Percentiles rank a stretch among this genome's conserved stretches.
Conservation (phyloP, 345 rosid genomes). For the Euphorbia lathyris region DNA sequence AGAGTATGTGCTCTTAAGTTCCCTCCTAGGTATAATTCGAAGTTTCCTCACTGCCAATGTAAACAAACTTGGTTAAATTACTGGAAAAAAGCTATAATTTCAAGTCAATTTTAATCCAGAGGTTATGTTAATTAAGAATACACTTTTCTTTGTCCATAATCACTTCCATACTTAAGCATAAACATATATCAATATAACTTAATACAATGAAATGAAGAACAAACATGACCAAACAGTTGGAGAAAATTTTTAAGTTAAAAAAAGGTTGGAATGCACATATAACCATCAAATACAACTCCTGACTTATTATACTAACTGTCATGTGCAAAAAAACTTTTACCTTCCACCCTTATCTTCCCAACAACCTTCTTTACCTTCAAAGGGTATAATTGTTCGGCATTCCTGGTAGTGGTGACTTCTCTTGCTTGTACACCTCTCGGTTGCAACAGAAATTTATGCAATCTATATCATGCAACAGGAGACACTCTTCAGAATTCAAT, state of each 20-base stretch:
- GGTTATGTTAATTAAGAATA: not conserved
- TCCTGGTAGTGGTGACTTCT: slow-evolving; percentile 41
- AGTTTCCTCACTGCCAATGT: slow-evolving; percentile 63
- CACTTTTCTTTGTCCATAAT: not conserved
- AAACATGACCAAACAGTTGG: not conserved
- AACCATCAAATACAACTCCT: not conserved
- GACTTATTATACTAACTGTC: not conserved
- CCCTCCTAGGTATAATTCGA: slow-evolving; percentile 68
- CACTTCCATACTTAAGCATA: not conserved
- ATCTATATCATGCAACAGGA: slow-evolving; percentile 32
- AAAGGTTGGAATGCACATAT: not conserved
- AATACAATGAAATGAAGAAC: not conserved
- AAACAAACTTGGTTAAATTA: slow-evolving; percentile 20
- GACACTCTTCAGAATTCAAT: slow-evolving; percentile 10
- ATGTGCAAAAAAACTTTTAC: slow-evolving; percentile 37
- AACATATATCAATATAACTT: not conserved
- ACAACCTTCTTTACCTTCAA: slow-evolving; percentile 55
- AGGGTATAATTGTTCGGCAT: slow-evolving; percentile 41
- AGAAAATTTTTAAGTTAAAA: slow-evolving; percentile 3
- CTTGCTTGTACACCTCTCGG: slow-evolving; percentile 60
- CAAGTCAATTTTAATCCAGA: not conserved
- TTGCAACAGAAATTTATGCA: slow-evolving; percentile 81
- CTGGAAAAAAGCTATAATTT: too few species aligned
- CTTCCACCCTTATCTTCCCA: slow-evolving; percentile 87
- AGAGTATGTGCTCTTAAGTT: slow-evolving; percentile 67